These are phyloP conservation scores for Globisporangium carolinianum DNA, from an alignment of 352 stramenopile species.

Conservation along the genomic window DNA sequence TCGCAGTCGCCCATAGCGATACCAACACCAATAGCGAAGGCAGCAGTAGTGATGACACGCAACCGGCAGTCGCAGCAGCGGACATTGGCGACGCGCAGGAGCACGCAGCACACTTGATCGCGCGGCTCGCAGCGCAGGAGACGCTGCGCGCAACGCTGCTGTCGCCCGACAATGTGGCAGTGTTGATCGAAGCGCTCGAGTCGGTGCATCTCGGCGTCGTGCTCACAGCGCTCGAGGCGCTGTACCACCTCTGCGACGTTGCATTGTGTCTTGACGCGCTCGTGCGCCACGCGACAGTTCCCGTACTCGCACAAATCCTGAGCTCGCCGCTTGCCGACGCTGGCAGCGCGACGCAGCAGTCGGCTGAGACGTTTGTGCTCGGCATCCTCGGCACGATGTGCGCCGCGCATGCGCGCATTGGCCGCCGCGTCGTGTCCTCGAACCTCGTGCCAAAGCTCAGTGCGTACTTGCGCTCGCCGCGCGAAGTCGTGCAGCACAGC, in stretches of 20 bases:
- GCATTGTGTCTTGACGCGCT: conserved; percentile 58
- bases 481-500: conserved; percentile 32
- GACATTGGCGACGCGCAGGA: conserved; percentile 29
- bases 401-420: conserved; percentile 34
- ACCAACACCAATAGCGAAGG: no score
- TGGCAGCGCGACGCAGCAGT: conserved; percentile 8
- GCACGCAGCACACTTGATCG: conserved; percentile 55
- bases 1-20: no score
- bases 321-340: conserved; percentile 24
- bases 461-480: conserved; percentile 17
- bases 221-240: conserved; percentile 43
- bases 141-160: conserved; percentile 41
- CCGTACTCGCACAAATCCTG: conserved; percentile 67
- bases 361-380: conserved; percentile 27
- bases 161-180: conserved; percentile 44
- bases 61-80: not conserved
- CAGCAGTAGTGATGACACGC: not conserved
- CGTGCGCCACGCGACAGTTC: conserved; percentile 64
- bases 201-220: conserved; percentile 66
- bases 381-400: conserved; percentile 47
- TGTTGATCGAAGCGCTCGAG: conserved; percentile 66
- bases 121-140: conserved; percentile 43
- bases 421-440: conserved; percentile 49
- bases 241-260: conserved; percentile 55
- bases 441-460: conserved; percentile 56